Percentiles rank a stretch among this genome's conserved stretches.
Conservation (phyloP, 345 rosid genomes). For the Populus alba region DNA sequence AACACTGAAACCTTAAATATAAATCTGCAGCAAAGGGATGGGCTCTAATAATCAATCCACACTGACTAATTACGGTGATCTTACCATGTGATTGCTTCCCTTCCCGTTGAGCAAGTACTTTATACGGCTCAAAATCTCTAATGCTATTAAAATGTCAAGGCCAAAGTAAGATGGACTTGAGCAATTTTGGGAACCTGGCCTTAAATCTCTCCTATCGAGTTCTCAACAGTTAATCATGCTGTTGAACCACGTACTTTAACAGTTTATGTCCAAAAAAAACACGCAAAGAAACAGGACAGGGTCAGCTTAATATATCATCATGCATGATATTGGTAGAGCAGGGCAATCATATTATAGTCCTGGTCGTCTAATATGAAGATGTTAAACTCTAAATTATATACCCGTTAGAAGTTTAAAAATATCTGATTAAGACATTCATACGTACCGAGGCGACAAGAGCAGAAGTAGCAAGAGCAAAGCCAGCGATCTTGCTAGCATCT, state of each 20-base stretch:
- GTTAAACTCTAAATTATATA: neutral
- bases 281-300: neutral
- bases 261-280: no score
- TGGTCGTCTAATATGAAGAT: neutral
- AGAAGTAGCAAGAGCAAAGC: constrained; percentile 89
- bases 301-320: neutral
- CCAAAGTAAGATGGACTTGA: neutral
- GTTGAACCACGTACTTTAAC: neutral
- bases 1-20: neutral
- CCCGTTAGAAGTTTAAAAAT: neutral
- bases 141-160: neutral
- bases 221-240: neutral
- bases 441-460: constrained; percentile 91
- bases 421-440: neutral
- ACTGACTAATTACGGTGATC: neutral
- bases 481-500: constrained; percentile 75
- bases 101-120: neutral
- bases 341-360: no score
- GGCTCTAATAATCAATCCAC: neutral
- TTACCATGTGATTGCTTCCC: neutral
- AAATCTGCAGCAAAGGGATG: neutral
- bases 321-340: no score
- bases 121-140: no score
- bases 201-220: neutral
- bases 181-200: neutral